Evolutionary conservation across 2,329 filamentous ascomycete genomes (phyloP).

Genomic region (Ustulina deusta): DNA sequence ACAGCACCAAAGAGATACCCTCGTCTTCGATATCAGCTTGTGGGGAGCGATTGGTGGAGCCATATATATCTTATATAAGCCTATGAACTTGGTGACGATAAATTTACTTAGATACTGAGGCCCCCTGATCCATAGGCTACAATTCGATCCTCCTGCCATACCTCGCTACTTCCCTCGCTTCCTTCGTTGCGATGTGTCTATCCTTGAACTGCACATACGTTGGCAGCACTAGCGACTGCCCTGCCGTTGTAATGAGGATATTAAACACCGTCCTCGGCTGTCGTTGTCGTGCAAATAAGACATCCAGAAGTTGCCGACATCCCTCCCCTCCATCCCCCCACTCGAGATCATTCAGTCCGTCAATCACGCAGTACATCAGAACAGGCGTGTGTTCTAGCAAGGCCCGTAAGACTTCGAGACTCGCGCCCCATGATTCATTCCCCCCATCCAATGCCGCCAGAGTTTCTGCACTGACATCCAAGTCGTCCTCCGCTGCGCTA

Average conservation of each 20-base stretch:
- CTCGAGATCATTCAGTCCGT: conserved; percentile 36
- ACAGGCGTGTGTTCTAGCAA: conserved; percentile 28
- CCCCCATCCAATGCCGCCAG: conserved; percentile 16
- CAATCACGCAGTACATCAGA: conserved; percentile 31
- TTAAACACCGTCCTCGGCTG: conserved; percentile 20
- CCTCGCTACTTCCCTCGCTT: conserved; percentile 34
- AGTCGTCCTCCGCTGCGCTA: background rate
- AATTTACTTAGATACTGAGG: background rate
- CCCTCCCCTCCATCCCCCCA: conserved; percentile 21
- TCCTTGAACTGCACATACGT: conserved; percentile 25
- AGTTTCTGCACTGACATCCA: conserved; percentile 18
- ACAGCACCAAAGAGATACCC: background rate
- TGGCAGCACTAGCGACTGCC: conserved; percentile 35
- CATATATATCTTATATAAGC: too few species aligned
- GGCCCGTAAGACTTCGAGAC: conserved; percentile 21
- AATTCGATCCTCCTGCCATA: conserved; percentile 34
- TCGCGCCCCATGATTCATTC: conserved; percentile 17
- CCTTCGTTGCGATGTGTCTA: conserved; percentile 32
- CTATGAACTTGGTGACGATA: background rate
- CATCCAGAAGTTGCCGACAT: conserved; percentile 31
- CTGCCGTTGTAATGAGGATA: conserved; percentile 37
- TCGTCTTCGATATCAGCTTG: conserved; percentile 2
- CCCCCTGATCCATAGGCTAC: background rate
- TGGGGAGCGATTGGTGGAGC: background rate
- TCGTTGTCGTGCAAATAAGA: conserved; percentile 30